Base-by-base conservation (phyloP, 352 stramenopile genomes). In the Thalassiosira delicatula region DNA sequence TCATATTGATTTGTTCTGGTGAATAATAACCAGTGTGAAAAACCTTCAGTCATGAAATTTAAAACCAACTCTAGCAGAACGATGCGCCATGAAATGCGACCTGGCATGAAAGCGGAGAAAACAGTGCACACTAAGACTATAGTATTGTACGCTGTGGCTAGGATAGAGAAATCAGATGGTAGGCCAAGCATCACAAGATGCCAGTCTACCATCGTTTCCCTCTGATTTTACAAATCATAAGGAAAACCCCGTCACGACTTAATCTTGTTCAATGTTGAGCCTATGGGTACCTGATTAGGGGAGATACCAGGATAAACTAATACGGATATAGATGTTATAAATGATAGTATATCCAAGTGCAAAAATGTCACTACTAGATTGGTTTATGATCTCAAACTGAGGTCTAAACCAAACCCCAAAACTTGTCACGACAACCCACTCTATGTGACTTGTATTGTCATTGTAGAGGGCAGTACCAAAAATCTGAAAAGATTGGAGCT, bases 331-430 rank as follows among this genome's bases (percentile, higher is more conserved):
- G n/a, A n/a, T n/a, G n/a, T n/a, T n/a, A n/a, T n/a, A n/a, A n/a
- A n/a, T 42, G 12, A 12, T 42, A 42, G 5, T 5, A 42, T 42
- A 42, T 42, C 35, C 35, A 42, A 42, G 12, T 42, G 35, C 35
- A 42, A 42, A 5, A 42, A 42, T 54, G 44, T 54, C 44, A 54
- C 44, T 60, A 60, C 51, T 60, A 60, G 51, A 23, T 12, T 60
- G 51, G 51, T 60, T 60, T 60, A 60, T 14, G 51, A 14, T 17
- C 19, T 42, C 5, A 5, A 60, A 19, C n/a, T 60, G 35, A 32
- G 23, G 32, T 23, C 51, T n/a, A 42, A 32, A 60, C 51, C 51
- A 60, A 33, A 23, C 51, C 51, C 51, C 51, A 60, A 54, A 60
- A 60, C 51, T 60, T 23, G 51, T 60, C 51, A 60, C 51, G 51